These are phyloP conservation scores for Cyberlindnera mississippiensis DNA, from an alignment of 805 yeast species.

Conservation along the genomic window DNA sequence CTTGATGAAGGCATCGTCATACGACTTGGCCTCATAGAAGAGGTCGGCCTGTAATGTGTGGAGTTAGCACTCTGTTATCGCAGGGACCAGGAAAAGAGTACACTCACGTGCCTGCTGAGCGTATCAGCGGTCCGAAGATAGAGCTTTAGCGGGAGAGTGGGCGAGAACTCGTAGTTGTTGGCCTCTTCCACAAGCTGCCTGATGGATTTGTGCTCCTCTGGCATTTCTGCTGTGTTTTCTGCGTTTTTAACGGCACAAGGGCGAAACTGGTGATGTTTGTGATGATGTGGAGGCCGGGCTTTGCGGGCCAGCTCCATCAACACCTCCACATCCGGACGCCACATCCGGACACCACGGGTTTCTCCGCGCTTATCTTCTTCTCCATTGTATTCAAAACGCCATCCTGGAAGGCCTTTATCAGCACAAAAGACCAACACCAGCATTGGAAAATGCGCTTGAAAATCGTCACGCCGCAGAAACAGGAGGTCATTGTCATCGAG, in stretches of 20 bases:
- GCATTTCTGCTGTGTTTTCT: not conserved
- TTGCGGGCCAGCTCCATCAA: too few relatives aligned
- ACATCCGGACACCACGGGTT: too few relatives aligned
- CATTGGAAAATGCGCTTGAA: conserved; percentile 46
- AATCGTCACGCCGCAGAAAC: conserved; percentile 26
- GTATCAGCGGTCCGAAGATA: conserved; percentile 55
- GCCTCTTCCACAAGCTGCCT: conserved; percentile 45
- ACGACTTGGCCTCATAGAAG: conserved; percentile 39
- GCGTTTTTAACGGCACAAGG: not conserved
- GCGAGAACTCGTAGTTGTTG: conserved; percentile 48
- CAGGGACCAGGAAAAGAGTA: too few relatives aligned
- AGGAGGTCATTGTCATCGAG: conserved; percentile 34
- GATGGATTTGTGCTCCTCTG: conserved; percentile 12
- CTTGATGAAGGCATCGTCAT: conserved; percentile 49
- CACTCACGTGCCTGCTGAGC: conserved; percentile 39
- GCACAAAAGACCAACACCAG: not conserved
- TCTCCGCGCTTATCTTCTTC: too few relatives aligned
- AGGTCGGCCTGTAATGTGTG: conserved; percentile 34
- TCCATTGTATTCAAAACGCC: too few relatives aligned
- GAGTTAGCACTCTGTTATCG: conserved; percentile 7
- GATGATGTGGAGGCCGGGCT: too few relatives aligned
- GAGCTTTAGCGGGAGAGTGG: conserved; percentile 43
- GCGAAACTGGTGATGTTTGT: not conserved
- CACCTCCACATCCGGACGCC: too few relatives aligned
- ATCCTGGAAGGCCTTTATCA: too few relatives aligned